A percentile compares a stretch with the other conserved stretches of the same genome.
Conservation (phyloP, 345 rosid genomes). For the Limnanthes douglasii region DNA sequence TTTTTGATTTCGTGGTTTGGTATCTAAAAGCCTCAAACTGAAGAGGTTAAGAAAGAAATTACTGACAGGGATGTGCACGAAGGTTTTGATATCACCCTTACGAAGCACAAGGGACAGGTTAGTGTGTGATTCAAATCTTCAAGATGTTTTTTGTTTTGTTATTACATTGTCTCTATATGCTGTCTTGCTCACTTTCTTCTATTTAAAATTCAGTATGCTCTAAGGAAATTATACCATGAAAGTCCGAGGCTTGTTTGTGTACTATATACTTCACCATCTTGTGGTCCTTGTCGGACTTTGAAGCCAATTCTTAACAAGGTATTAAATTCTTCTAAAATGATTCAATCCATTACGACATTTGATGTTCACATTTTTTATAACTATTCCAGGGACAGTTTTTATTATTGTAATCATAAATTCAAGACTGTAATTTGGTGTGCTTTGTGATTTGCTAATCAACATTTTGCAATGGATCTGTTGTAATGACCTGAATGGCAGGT, state of each 20-base stretch:
- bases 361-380: too few species aligned
- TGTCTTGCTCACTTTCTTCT: constrained; percentile 3
- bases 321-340: not conserved
- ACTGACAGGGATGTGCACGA: constrained; percentile 72
- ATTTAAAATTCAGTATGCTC: constrained; percentile 45
- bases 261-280: constrained; percentile 79
- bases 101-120: constrained; percentile 93
- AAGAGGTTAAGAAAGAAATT: constrained; percentile 78
- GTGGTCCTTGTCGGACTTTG: constrained; percentile 95
- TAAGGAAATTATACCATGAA: constrained; percentile 88
- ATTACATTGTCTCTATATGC: constrained; percentile 1
- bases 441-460: too few species aligned
- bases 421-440: too few species aligned
- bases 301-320: constrained; percentile 98
- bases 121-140: not conserved
- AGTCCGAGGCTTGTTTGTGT: constrained; percentile 83
- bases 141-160: constrained; percentile 1
- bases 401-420: too few species aligned
- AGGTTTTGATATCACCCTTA: constrained; percentile 64
- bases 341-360: constrained; percentile 4
- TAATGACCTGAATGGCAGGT: constrained; percentile 31
- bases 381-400: too few species aligned
- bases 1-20: constrained; percentile 5
- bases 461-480: too few species aligned
- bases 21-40: constrained; percentile 56